These are phyloP conservation scores for Pleurotus sapidus DNA, from an alignment of 768 basidiomycete genomes.

Conservation along the genomic window DNA sequence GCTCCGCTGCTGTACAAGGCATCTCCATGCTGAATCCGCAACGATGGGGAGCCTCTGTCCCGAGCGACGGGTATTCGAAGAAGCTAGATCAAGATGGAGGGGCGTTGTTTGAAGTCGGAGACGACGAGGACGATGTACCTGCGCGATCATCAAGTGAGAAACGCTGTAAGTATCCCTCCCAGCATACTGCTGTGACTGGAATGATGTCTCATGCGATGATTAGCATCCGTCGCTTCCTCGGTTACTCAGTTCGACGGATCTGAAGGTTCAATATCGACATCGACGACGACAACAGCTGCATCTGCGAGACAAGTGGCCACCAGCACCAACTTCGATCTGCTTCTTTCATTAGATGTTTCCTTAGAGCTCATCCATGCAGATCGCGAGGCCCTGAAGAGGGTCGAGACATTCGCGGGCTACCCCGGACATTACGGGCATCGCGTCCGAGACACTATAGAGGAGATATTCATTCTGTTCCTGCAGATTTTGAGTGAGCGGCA, in stretches of 20 bases:
- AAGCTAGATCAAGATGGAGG: slow-evolving; percentile 35
- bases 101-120: slow-evolving; percentile 51
- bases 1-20: slow-evolving; percentile 76
- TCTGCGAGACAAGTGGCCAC: slow-evolving; percentile 4
- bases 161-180: background rate
- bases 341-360: slow-evolving; percentile 89
- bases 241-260: background rate
- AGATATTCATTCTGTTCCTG: slow-evolving; percentile 84
- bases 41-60: slow-evolving; percentile 61
- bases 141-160: slow-evolving; percentile 10
- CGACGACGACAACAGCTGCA: slow-evolving; percentile 13
- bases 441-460: slow-evolving; percentile 92
- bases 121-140: slow-evolving; percentile 28
- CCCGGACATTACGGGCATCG: slow-evolving; percentile 85
- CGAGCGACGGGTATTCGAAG: slow-evolving; percentile 29
- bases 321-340: slow-evolving; percentile 62
- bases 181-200: background rate
- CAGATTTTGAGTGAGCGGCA: slow-evolving; percentile 77
- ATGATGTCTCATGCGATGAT: background rate
- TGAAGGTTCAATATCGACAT: background rate
- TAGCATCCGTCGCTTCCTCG: background rate
- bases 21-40: slow-evolving; percentile 90
- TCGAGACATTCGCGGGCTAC: slow-evolving; percentile 87
- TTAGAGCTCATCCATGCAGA: slow-evolving; percentile 92
- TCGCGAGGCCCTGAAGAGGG: slow-evolving; percentile 87